Evolutionary conservation across 2,329 filamentous ascomycete species (phyloP).

Genomic region (Phaeosphaeriaceae sp.): DNA sequence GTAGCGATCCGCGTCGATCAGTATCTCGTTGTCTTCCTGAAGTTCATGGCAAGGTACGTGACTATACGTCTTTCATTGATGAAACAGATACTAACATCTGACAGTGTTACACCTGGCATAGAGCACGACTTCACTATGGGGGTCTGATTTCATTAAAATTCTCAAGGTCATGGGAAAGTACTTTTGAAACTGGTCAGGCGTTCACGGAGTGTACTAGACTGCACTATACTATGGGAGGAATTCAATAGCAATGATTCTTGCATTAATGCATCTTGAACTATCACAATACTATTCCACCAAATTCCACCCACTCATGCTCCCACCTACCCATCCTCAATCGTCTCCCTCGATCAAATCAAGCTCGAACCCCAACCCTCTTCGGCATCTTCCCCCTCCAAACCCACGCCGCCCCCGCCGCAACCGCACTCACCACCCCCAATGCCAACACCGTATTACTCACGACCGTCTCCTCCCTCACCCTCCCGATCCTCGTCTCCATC

Average conservation of each 20-base stretch:
- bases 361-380: slow-evolving; percentile 19
- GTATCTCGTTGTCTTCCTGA: slow-evolving; percentile 86
- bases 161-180: slow-evolving; percentile 2
- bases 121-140: slow-evolving; percentile 99
- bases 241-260: not conserved
- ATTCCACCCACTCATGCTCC: no score
- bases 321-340: not conserved
- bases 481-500: slow-evolving; percentile 48
- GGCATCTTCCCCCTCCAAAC: slow-evolving; percentile 19
- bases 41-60: slow-evolving; percentile 67
- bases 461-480: slow-evolving; percentile 55
- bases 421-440: slow-evolving; percentile 47
- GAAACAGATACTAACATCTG: slow-evolving; percentile 68
- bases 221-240: not conserved
- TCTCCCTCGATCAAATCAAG: not conserved
- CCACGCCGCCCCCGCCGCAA: slow-evolving; percentile 47
- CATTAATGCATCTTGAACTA: not conserved
- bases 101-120: slow-evolving; percentile 91
- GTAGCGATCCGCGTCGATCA: slow-evolving; percentile 87
- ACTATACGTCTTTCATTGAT: not conserved
- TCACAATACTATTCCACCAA: not conserved
- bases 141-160: slow-evolving; percentile 62
- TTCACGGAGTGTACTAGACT: not conserved
- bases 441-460: slow-evolving; percentile 49
- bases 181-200: not conserved